Evolutionary conservation across 805 yeast genomes (phyloP), one percentile per base, ranked within the genome.

Genomic region (Myxozyma neotropica): DNA sequence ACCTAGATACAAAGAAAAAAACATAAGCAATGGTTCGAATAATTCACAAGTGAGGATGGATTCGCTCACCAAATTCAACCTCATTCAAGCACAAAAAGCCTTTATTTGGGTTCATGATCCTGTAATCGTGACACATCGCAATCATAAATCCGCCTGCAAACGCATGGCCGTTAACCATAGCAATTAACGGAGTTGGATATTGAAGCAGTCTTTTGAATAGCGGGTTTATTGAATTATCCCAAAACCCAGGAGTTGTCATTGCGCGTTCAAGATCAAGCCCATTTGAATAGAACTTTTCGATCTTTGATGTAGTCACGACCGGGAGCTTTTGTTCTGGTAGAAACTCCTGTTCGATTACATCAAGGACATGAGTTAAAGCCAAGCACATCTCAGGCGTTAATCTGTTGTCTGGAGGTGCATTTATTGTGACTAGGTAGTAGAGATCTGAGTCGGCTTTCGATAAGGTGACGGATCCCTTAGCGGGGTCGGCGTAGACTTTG

Each of bases 141-240:
- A 73, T 53, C 69, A 74, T 70, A 61, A 75, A 74, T 2, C 77
- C 78, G 3, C 76, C 78, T 1, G 78, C 78, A 67, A 75, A 75
- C 10, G 75, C 76, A 58, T 75, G 78, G 45, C 78, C 78, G 55
- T 75, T 75, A 38, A 75, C 67, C 52, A 68, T 58, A 5, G 78
- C 78, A 26, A 75, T 69, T 17, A 77, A 73, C 13, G 78, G 78
- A 69, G 74, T 71, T 19, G 78, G 78, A 62, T 71, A 75, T 64
- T 71, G 72, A 40, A 75, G 63, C 26, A 72, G 58, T 17, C 69
- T 68, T 36, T 72, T 66, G 71, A 73, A 69, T 43, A 73, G 58
- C 27, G 73, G 70, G 58, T 70, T 73, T 61, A 71, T 70, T 31
- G 58, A 45, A 35, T 71, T 66, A 35, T 63, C 69, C 63, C 73